Percentiles rank a stretch among this genome's conserved stretches.
Conservation (phyloP, 345 rosid species). For the Salix viminalis region DNA sequence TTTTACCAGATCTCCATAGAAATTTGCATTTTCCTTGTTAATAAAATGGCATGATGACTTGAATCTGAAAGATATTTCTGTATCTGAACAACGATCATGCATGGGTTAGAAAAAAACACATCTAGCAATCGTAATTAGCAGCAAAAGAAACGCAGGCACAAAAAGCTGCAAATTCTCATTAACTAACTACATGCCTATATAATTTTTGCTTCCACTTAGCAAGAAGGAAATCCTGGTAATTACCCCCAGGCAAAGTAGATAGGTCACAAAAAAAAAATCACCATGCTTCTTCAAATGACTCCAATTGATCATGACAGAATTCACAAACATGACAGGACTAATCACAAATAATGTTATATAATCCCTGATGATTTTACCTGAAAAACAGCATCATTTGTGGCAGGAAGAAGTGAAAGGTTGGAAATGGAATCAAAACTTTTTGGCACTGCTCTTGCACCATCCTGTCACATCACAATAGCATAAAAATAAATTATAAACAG, state of each 20-base stretch:
- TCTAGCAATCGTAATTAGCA: neutral
- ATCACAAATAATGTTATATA: neutral
- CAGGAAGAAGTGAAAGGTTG: conserved; percentile 50
- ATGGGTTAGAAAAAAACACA: neutral
- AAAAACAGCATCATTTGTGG: conserved; percentile 48
- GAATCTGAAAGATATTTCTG: neutral
- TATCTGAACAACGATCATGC: neutral
- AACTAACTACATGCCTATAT: neutral
- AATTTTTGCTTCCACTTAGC: no score
- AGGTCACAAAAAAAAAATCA: no score
- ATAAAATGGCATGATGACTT: neutral
- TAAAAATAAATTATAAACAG: conserved; percentile 4
- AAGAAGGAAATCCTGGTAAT: no score
- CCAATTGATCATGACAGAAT: neutral
- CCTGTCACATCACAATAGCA: conserved; percentile 39
- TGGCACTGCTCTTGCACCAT: conserved; percentile 57
- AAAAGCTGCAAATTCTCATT: neutral
- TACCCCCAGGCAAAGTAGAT: neutral
- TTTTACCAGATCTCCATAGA: neutral
- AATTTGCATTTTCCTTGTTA: neutral
- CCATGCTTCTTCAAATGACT: neutral
- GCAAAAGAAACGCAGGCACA: neutral
- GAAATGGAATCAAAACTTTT: conserved; percentile 40
- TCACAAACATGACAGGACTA: neutral
- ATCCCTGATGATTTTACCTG: conserved; percentile 46